Percentiles rank a stretch among this genome's conserved stretches.
Evolutionary conservation across 208 protist genomes (phyloP).

Genomic region (Leptomonas seymouri): DNA sequence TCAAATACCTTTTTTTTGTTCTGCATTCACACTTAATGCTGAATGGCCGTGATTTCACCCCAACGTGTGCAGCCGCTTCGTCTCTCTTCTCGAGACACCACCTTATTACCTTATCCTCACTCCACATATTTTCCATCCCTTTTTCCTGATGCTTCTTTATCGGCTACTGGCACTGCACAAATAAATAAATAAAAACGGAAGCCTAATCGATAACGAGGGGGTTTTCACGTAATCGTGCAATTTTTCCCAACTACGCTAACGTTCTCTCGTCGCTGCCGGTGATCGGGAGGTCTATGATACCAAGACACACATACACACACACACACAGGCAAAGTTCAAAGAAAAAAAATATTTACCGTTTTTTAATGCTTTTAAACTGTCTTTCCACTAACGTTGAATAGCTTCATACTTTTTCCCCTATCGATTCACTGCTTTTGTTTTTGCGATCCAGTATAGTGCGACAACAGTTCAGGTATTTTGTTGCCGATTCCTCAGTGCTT

Average conservation of each 20-base stretch:
- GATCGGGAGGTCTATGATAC: too few species aligned
- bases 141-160: background rate
- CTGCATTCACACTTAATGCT: too few species aligned
- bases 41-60: too few species aligned
- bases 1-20: too few species aligned
- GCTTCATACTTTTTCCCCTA: background rate
- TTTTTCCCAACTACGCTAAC: background rate
- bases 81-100: too few species aligned
- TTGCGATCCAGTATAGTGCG: too few species aligned
- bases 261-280: too few species aligned
- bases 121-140: too few species aligned
- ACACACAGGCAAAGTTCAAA: background rate
- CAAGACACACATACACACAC: too few species aligned
- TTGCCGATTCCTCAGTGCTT: background rate
- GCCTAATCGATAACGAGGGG: background rate
- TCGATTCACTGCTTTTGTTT: background rate
- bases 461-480: background rate
- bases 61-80: too few species aligned
- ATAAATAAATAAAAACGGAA: too few species aligned
- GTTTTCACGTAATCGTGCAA: conserved; percentile 1
- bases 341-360: background rate
- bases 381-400: background rate
- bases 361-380: conserved; percentile 7
- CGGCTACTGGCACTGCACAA: background rate
- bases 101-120: too few species aligned